phyloP scores from a whole-genome alignment of 2,329 filamentous ascomycete species.

The Pseudocercospora fuligena region DNA sequence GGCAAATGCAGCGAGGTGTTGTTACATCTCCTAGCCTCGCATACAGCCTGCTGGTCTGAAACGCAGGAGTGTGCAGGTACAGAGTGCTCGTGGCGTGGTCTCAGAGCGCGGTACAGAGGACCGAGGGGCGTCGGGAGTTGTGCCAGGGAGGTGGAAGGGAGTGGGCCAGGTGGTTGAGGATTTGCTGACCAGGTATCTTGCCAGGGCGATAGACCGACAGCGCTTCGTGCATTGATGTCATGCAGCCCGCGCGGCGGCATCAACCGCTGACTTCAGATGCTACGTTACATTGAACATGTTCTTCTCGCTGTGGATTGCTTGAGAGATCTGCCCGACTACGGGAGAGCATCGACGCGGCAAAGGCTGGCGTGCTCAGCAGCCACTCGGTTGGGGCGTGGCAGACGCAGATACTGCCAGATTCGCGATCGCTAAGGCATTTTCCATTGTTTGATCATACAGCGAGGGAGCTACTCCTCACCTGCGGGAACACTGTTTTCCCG shows the following conservation, averaged over 20 bases:
- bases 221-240: conserved; percentile 4
- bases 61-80: conserved; percentile 8
- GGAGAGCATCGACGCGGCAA: background rate
- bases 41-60: conserved; percentile 13
- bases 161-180: background rate
- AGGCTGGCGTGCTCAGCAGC: conserved; percentile 7
- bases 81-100: background rate
- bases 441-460: too few relatives aligned
- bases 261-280: conserved; percentile 8
- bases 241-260: background rate
- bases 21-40: background rate
- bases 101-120: background rate
- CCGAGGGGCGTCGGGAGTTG: background rate
- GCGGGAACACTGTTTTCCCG: background rate
- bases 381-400: conserved; percentile 7
- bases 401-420: background rate
- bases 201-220: background rate
- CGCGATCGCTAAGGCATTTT: too few relatives aligned
- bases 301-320: background rate
- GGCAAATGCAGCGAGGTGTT: conserved; percentile 4
- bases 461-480: too few relatives aligned
- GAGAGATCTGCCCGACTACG: background rate
- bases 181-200: conserved; percentile 1
- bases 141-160: background rate
- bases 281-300: conserved; percentile 11